A percentile compares a stretch with the other conserved stretches of the same genome.
phyloP scores from a whole-genome alignment of 192 early-diverging fungal species.

The Geranomyces michiganensis region DNA sequence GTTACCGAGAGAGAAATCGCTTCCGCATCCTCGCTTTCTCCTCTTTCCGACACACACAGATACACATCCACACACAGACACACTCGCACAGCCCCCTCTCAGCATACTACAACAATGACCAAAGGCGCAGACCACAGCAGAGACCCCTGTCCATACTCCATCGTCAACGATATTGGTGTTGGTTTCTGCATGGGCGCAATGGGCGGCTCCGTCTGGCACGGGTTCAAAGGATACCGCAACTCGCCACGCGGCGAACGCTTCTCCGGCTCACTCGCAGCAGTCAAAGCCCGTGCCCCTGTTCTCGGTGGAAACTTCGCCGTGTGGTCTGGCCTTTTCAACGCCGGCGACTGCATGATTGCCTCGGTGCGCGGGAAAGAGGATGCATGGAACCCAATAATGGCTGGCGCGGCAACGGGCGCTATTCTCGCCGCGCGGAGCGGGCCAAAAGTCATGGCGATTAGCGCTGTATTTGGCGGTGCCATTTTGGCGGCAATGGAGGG shows the following conservation, averaged over 20 bases:
- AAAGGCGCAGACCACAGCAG: conserved; percentile 43
- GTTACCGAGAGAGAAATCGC: no score
- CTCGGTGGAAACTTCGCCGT: conserved; percentile 99
- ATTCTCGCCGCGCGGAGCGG: conserved; percentile 89
- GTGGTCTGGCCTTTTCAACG: conserved; percentile 98
- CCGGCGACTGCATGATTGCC: conserved; percentile 94
- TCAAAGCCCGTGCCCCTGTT: conserved; percentile 93
- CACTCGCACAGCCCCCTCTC: no score
- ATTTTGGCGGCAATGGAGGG: conserved; percentile 96
- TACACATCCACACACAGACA: no score
- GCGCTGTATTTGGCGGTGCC: conserved; percentile 89
- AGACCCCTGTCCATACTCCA: conserved; percentile 60
- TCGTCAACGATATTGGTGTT: conserved; percentile 59
- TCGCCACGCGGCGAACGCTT: conserved; percentile 94
- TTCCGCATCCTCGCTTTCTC: no score
- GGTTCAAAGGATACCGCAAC: conserved; percentile 98
- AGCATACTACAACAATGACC: background rate
- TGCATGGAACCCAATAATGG: conserved; percentile 95
- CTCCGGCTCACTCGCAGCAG: conserved; percentile 78
- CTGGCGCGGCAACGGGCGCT: conserved; percentile 94
- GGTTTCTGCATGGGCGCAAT: conserved; percentile 95
- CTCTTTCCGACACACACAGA: no score
- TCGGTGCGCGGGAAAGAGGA: conserved; percentile 97
- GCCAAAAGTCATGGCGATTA: conserved; percentile 75
- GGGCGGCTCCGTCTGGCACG: conserved; percentile 95